A percentile compares a stretch with the other conserved stretches of the same genome.
Evolutionary conservation across 2,329 filamentous ascomycete genomes (phyloP).

Genomic region (Dothideomycetes sp.): DNA sequence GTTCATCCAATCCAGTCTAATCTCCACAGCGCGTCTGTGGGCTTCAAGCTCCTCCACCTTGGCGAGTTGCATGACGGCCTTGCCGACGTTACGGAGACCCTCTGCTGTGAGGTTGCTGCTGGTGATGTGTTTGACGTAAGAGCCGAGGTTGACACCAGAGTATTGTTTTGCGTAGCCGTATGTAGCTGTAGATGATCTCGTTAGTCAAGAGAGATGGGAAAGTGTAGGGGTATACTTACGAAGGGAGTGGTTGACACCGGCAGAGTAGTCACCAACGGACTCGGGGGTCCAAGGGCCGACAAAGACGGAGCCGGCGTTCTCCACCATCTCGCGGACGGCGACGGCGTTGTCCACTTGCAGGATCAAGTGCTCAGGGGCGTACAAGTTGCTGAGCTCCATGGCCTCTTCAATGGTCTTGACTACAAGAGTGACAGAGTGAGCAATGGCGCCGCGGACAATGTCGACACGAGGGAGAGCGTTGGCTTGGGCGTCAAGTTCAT

Average conservation of each 20-base stretch:
- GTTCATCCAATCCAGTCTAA: constrained; percentile 39
- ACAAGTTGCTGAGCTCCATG: constrained; percentile 75
- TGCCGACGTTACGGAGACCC: constrained; percentile 74
- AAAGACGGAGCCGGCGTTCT: constrained; percentile 94
- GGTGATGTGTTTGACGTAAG: constrained; percentile 97
- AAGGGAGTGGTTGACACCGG: constrained; percentile 92
- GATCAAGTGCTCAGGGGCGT: constrained; percentile 94
- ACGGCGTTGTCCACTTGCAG: constrained; percentile 74
- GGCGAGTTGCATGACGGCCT: constrained; percentile 87
- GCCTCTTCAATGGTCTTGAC: constrained; percentile 66
- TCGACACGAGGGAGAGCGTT: constrained; percentile 79
- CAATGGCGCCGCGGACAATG: constrained; percentile 82
- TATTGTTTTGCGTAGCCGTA: constrained; percentile 99
- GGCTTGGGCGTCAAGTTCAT: constrained; percentile 82
- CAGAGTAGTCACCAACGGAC: constrained; percentile 95
- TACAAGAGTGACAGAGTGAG: constrained; percentile 79
- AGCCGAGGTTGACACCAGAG: constrained; percentile 89
- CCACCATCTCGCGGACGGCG: constrained; percentile 62
- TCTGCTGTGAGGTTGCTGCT: constrained; percentile 80
- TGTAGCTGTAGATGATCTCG: constrained; percentile 50
- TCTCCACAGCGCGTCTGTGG: constrained; percentile 64
- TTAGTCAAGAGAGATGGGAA: background rate
- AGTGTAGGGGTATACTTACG: constrained; percentile 52
- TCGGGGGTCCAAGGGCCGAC: constrained; percentile 95
- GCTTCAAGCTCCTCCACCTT: constrained; percentile 92